Conservation (phyloP, 176 grass and related monocot genomes). For the Themeda triandra region DNA sequence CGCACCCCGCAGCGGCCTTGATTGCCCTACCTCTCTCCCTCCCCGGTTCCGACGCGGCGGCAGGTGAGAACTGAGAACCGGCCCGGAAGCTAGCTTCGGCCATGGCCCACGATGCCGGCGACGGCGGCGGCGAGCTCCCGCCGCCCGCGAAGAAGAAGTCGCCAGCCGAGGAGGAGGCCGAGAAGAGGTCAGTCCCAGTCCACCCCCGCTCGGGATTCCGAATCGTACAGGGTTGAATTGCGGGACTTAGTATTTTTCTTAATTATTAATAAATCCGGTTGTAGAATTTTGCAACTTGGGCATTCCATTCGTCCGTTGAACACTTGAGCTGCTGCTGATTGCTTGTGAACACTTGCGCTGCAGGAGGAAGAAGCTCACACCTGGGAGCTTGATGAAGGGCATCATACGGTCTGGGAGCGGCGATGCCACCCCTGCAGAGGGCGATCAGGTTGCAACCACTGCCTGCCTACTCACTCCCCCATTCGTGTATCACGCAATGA, state of each 20-base stretch:
- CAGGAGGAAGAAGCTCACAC: conserved; percentile 86
- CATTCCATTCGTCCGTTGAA: background rate
- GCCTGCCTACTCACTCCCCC: background rate
- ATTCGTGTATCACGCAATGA: background rate
- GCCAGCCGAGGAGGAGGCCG: conserved; percentile 62
- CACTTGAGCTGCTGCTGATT: background rate
- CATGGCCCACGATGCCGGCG: conserved; percentile 41
- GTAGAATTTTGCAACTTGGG: background rate
- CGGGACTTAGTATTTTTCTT: no score
- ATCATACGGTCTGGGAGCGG: conserved; percentile 63
- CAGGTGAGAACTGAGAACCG: background rate
- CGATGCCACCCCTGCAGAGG: conserved; percentile 54
- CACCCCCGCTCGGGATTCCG: background rate
- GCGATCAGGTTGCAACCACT: conserved; percentile 62
- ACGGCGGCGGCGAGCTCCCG: conserved; percentile 8
- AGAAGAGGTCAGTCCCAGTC: conserved; percentile 59
- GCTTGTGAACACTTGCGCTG: background rate
- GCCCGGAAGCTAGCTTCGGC: conserved; percentile 23
- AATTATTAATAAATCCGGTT: no score
- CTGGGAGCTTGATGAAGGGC: conserved; percentile 94
- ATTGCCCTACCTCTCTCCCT: no score
- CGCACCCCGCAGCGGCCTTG: no score
- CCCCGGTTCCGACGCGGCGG: background rate
- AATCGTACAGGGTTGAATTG: background rate
- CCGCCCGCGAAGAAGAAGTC: conserved; percentile 71